Conservation (phyloP, 768 basidiomycete genomes). For the Trametopsis cervina region DNA sequence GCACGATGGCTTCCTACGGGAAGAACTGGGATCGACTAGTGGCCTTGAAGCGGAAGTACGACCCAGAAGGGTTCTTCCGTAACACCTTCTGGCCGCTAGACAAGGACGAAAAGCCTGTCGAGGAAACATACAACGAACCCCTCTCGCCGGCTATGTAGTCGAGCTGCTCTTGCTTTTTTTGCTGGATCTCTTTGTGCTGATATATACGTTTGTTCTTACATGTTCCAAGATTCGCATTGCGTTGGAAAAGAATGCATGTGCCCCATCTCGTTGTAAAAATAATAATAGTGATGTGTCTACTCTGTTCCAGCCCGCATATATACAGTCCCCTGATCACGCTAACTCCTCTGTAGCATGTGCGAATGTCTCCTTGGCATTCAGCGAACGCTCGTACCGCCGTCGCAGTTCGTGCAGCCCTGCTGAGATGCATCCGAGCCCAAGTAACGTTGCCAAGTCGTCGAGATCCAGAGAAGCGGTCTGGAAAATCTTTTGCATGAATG, state of each 20-base stretch:
- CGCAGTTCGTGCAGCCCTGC: conserved; percentile 72
- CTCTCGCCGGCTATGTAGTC: conserved; percentile 15
- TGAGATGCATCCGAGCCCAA: conserved; percentile 60
- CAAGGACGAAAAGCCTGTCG: conserved; percentile 45
- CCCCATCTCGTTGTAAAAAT: too few species aligned
- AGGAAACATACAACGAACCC: conserved; percentile 58
- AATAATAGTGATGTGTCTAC: background rate
- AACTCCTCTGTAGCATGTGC: conserved; percentile 49
- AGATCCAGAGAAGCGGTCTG: conserved; percentile 78
- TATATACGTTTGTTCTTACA: too few species aligned
- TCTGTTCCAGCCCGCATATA: background rate
- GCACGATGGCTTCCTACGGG: conserved; percentile 64
- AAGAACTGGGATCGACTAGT: conserved; percentile 66
- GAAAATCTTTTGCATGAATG: conserved; percentile 87
- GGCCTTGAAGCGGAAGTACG: conserved; percentile 68
- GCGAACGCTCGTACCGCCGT: conserved; percentile 66
- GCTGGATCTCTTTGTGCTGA: too few species aligned
- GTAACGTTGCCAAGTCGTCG: conserved; percentile 63
- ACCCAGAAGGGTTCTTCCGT: conserved; percentile 69
- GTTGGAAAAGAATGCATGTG: too few species aligned
- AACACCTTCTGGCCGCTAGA: conserved; percentile 80
- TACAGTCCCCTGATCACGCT: conserved; percentile 31
- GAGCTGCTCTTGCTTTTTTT: too few species aligned
- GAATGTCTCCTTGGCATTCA: conserved; percentile 48
- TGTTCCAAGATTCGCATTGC: too few species aligned